Percentiles rank a stretch among this genome's conserved stretches.
These are phyloP conservation scores for Aspergillus baeticus DNA, from an alignment of 495 filamentous ascomycete genomes.

Conservation along the genomic window DNA sequence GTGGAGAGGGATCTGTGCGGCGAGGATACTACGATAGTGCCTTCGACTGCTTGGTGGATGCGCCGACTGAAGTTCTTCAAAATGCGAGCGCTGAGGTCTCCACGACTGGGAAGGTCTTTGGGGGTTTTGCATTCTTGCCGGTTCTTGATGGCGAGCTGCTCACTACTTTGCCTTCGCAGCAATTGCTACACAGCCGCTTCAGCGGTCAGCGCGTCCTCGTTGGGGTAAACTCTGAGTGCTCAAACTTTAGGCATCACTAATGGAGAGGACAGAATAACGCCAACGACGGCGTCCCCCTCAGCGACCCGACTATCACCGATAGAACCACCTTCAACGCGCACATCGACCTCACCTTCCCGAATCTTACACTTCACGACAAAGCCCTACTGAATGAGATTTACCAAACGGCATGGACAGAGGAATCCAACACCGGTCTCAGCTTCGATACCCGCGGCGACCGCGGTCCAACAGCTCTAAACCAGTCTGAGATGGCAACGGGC, in stretches of 20 bases:
- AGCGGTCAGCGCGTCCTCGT: constrained; percentile 53
- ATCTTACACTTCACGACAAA: constrained; percentile 46
- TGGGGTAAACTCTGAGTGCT: constrained; percentile 34
- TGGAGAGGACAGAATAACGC: constrained; percentile 45
- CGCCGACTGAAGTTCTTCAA: constrained; percentile 51
- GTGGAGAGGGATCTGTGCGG: constrained; percentile 23
- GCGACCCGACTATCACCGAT: constrained; percentile 50
- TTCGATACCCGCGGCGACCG: constrained; percentile 49
- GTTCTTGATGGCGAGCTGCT: constrained; percentile 63
- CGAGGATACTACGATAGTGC: constrained; percentile 36
- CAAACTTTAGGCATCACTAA: constrained; percentile 3
- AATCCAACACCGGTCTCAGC: constrained; percentile 17
- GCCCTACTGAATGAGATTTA: constrained; percentile 46
- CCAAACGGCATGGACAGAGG: constrained; percentile 23
- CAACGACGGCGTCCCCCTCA: constrained; percentile 53
- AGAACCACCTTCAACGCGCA: constrained; percentile 42
- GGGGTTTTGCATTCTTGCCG: constrained; percentile 61
- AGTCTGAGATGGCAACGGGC: constrained; percentile 44
- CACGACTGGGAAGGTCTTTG: constrained; percentile 33
- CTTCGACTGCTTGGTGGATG: constrained; percentile 54
- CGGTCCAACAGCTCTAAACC: constrained; percentile 45
- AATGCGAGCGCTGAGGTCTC: constrained; percentile 54
- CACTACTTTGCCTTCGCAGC: constrained; percentile 48
- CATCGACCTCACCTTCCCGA: constrained; percentile 47
- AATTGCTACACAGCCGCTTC: constrained; percentile 48